These are phyloP conservation scores for Annulohypoxylon bovei DNA, from an alignment of 495 filamentous ascomycete genomes.

Conservation along the genomic window DNA sequence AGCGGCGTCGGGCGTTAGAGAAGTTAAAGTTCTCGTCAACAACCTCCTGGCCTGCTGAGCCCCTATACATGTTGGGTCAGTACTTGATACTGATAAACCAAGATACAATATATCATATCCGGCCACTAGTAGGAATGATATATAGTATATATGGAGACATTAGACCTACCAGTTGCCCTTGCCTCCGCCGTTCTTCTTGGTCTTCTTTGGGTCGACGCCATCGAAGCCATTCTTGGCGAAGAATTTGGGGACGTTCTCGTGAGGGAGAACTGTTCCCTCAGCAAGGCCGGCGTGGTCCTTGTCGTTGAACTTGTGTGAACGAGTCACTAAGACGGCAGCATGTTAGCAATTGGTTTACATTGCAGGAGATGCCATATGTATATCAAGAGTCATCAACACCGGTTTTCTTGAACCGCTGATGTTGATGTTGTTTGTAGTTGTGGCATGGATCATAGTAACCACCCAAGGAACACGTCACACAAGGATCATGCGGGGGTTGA, in stretches of 20 bases:
- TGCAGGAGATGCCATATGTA: not conserved
- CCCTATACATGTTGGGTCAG: conserved; percentile 66
- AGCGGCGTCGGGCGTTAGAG: conserved; percentile 86
- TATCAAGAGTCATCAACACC: not conserved
- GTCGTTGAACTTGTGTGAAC: conserved; percentile 91
- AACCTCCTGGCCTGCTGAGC: conserved; percentile 81
- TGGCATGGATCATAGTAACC: conserved; percentile 1
- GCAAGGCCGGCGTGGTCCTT: conserved; percentile 79
- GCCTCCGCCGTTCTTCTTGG: conserved; percentile 94
- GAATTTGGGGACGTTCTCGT: conserved; percentile 85
- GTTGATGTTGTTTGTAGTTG: conserved; percentile 18
- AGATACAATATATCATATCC: not conserved
- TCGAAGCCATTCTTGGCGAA: conserved; percentile 88
- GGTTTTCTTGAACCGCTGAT: conserved; percentile 7
- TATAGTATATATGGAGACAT: not conserved
- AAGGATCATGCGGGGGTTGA: conserved; percentile 23
- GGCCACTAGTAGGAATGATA: not conserved
- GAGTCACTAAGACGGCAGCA: conserved; percentile 75
- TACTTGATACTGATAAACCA: not conserved
- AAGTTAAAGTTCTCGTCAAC: conserved; percentile 83
- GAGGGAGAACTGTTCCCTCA: conserved; percentile 68
- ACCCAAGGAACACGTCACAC: conserved; percentile 28
- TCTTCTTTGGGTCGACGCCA: conserved; percentile 87
- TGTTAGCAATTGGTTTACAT: conserved; percentile 32
- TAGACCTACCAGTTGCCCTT: conserved; percentile 89